Evolutionary conservation across 495 filamentous ascomycete species (phyloP).

Genomic region (Astrothelium macrocarpum): DNA sequence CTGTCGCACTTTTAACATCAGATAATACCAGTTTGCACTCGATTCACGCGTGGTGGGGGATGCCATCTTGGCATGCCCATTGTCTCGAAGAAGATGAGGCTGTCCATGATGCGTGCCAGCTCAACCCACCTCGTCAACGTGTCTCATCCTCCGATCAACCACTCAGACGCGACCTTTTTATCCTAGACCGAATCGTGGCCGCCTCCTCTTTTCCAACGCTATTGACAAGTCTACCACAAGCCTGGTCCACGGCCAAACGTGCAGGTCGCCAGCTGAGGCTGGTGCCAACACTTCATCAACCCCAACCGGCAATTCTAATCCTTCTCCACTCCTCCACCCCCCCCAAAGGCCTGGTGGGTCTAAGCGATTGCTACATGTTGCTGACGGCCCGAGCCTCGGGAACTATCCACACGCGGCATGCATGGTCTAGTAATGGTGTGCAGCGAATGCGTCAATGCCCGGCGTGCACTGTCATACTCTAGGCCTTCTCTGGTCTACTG

Average conservation of each 20-base stretch:
- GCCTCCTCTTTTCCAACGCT: not conserved
- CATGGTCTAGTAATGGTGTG: slow-evolving; percentile 4
- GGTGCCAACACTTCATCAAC: slow-evolving; percentile 5
- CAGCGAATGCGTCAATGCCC: slow-evolving; percentile 5
- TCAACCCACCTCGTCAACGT: not conserved
- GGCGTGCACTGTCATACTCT: slow-evolving; percentile 1
- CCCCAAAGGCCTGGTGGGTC: not conserved
- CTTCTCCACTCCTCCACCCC: not conserved
- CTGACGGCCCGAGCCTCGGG: slow-evolving; percentile 7
- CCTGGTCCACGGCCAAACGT: not conserved
- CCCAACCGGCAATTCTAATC: not conserved
- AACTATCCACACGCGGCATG: slow-evolving; percentile 4
- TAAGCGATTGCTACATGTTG: slow-evolving; percentile 7
- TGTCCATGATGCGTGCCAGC: not conserved
- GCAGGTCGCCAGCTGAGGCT: slow-evolving; percentile 3
- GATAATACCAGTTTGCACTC: not conserved
- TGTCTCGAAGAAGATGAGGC: not conserved
- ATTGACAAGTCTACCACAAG: not conserved
- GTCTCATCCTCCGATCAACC: not conserved
- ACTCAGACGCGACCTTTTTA: not conserved
- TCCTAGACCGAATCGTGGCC: not conserved
- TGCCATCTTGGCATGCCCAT: not conserved
- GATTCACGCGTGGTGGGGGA: not conserved
- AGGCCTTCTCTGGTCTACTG: not conserved
- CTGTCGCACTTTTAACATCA: not conserved